A percentile compares a stretch with the other conserved stretches of the same genome.
Conservation (phyloP, 2,329 filamentous ascomycete species). For the Sporothrix euskadiensis region DNA sequence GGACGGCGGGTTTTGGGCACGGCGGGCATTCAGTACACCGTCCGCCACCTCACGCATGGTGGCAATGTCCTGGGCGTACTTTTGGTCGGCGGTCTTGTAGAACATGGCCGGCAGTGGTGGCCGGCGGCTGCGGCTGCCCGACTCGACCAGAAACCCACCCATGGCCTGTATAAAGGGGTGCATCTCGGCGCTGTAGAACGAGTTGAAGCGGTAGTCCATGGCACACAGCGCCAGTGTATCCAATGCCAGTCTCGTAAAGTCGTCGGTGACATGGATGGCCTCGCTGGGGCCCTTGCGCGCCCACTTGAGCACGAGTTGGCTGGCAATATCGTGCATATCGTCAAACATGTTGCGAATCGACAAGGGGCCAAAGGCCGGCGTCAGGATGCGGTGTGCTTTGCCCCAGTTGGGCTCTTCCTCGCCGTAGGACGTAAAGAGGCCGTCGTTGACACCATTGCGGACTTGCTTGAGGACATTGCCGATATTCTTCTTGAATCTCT, state of each 20-base stretch:
- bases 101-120: slow-evolving; percentile 14
- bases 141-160: slow-evolving; percentile 48
- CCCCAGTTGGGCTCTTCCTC: slow-evolving; percentile 62
- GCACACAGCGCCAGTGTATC: slow-evolving; percentile 63
- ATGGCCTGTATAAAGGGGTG: slow-evolving; percentile 72
- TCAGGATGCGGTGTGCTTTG: slow-evolving; percentile 65
- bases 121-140: slow-evolving; percentile 33
- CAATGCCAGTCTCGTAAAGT: slow-evolving; percentile 63
- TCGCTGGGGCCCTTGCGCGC: slow-evolving; percentile 59
- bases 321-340: slow-evolving; percentile 66
- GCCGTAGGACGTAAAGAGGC: slow-evolving; percentile 30
- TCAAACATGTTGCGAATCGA: slow-evolving; percentile 68
- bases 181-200: slow-evolving; percentile 61
- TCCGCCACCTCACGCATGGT: slow-evolving; percentile 27
- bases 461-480: slow-evolving; percentile 13
- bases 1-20: slow-evolving; percentile 39
- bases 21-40: slow-evolving; percentile 27
- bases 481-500: slow-evolving; percentile 31
- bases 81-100: slow-evolving; percentile 20
- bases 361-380: slow-evolving; percentile 69
- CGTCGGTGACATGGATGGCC: slow-evolving; percentile 61
- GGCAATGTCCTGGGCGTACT: slow-evolving; percentile 23
- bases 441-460: slow-evolving; percentile 20
- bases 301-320: slow-evolving; percentile 67
- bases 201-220: slow-evolving; percentile 63